Percentiles rank a stretch among this genome's conserved stretches.
These are phyloP conservation scores for Ustilago sp. DNA, from an alignment of 1,284 basidiomycete genomes.

Conservation along the genomic window DNA sequence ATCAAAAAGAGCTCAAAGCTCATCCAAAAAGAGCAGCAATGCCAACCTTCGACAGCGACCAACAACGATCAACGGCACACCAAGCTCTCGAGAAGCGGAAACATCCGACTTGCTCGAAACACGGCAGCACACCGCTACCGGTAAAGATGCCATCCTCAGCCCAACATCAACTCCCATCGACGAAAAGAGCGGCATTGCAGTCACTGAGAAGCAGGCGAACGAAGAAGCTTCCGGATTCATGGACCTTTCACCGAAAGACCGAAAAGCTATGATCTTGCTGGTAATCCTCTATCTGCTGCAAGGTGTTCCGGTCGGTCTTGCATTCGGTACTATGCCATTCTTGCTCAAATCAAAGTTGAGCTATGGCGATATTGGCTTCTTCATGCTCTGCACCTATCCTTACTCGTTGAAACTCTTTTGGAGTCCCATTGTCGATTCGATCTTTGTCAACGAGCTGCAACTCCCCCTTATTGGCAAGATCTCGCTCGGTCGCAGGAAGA, in stretches of 20 bases:
- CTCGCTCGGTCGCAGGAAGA: slow-evolving; percentile 86
- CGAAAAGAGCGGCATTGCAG: slow-evolving; percentile 22
- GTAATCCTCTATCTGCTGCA: slow-evolving; percentile 92
- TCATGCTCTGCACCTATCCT: slow-evolving; percentile 93
- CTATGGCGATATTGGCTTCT: slow-evolving; percentile 95
- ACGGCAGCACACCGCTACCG: slow-evolving; percentile 11
- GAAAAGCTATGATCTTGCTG: slow-evolving; percentile 80
- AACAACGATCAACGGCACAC: slow-evolving; percentile 29
- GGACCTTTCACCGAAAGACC: slow-evolving; percentile 47
- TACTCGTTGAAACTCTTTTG: slow-evolving; percentile 97
- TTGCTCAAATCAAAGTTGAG: slow-evolving; percentile 92
- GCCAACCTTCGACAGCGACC: slow-evolving; percentile 29
- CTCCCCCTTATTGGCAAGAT: slow-evolving; percentile 47
- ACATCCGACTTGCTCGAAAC: slow-evolving; percentile 35
- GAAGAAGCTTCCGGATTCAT: slow-evolving; percentile 50
- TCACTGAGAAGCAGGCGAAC: slow-evolving; percentile 23
- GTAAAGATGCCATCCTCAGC: slow-evolving; percentile 9
- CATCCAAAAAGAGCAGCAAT: slow-evolving; percentile 14
- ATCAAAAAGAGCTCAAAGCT: slow-evolving; percentile 20
- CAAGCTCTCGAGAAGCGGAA: slow-evolving; percentile 34
- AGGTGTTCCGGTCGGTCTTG: slow-evolving; percentile 87
- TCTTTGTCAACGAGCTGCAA: slow-evolving; percentile 77
- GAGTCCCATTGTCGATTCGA: slow-evolving; percentile 96
- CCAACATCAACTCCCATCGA: slow-evolving; percentile 23
- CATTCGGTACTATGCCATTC: slow-evolving; percentile 91